A percentile compares a stretch with the other conserved stretches of the same genome.
Evolutionary conservation across 2,329 filamentous ascomycete genomes (phyloP).

Genomic region (Penicillium rolfsii): DNA sequence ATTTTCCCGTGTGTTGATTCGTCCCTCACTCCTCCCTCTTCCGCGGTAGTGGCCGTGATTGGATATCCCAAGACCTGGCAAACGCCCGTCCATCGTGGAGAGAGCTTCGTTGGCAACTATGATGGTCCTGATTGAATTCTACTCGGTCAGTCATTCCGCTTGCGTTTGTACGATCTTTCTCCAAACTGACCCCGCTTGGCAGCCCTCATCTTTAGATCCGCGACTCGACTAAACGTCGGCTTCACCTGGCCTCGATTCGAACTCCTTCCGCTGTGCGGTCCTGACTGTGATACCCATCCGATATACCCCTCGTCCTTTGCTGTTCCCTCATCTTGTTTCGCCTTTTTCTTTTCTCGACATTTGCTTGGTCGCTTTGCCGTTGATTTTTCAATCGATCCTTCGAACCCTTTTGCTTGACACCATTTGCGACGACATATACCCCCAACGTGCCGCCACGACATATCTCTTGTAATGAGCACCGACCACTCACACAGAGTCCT

Average conservation of each 20-base stretch:
- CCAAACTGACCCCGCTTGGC: slow-evolving; percentile 25
- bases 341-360: slow-evolving; percentile 23
- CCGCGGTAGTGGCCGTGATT: neutral
- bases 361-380: slow-evolving; percentile 13
- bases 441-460: slow-evolving; percentile 19
- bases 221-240: slow-evolving; percentile 23
- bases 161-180: neutral
- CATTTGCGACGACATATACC: slow-evolving; percentile 23
- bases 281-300: slow-evolving; percentile 4
- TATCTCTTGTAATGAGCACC: slow-evolving; percentile 27
- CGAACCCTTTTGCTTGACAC: neutral
- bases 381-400: neutral
- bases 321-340: slow-evolving; percentile 10
- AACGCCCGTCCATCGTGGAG: slow-evolving; percentile 18
- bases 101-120: slow-evolving; percentile 20
- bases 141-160: slow-evolving; percentile 14
- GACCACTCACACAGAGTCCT: neutral
- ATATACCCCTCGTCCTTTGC: neutral
- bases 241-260: slow-evolving; percentile 23
- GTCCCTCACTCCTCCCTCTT: neutral
- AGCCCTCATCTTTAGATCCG: slow-evolving; percentile 18
- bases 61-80: slow-evolving; percentile 22
- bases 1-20: neutral
- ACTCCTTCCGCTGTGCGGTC: slow-evolving; percentile 22
- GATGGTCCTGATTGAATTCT: slow-evolving; percentile 23